These are phyloP conservation scores for Metschnikowia reukaufii DNA, from an alignment of 805 yeast genomes.

Conservation along the genomic window DNA sequence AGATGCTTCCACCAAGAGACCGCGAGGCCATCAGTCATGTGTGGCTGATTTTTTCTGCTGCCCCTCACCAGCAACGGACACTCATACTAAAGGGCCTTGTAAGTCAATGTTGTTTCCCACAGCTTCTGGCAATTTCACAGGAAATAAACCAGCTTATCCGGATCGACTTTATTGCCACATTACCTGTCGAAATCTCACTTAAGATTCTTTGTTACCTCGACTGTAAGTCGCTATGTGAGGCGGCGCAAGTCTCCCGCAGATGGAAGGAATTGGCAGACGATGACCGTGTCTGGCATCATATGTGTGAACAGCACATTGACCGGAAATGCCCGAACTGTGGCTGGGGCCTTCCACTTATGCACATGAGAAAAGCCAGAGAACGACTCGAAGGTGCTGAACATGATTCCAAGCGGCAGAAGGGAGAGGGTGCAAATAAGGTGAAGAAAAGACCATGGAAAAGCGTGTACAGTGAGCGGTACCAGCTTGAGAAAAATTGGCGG, in stretches of 20 bases:
- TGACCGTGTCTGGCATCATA: conserved; percentile 95
- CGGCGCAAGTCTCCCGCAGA: conserved; percentile 84
- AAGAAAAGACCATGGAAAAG: conserved; percentile 86
- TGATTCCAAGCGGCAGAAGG: conserved; percentile 13
- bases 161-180: conserved; percentile 81
- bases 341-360: conserved; percentile 96
- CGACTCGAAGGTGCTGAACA: conserved; percentile 19
- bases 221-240: conserved; percentile 88
- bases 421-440: conserved; percentile 10
- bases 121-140: conserved; percentile 78
- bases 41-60: conserved; percentile 80
- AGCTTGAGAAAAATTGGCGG: conserved; percentile 94
- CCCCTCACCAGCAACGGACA: conserved; percentile 64
- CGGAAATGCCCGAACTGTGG: conserved; percentile 97
- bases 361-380: conserved; percentile 73
- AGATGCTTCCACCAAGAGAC: conserved; percentile 64
- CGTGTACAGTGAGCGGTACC: conserved; percentile 86
- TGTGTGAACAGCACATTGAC: conserved; percentile 98
- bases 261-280: conserved; percentile 95
- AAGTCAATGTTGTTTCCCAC: conserved; percentile 93
- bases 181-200: conserved; percentile 83
- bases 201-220: conserved; percentile 87
- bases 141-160: conserved; percentile 78
- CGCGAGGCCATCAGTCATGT: conserved; percentile 76
- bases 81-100: conserved; percentile 80